Percentiles rank a stretch among this genome's conserved stretches.
Conservation (phyloP, 2,329 filamentous ascomycete genomes). For the Nemania sp. region DNA sequence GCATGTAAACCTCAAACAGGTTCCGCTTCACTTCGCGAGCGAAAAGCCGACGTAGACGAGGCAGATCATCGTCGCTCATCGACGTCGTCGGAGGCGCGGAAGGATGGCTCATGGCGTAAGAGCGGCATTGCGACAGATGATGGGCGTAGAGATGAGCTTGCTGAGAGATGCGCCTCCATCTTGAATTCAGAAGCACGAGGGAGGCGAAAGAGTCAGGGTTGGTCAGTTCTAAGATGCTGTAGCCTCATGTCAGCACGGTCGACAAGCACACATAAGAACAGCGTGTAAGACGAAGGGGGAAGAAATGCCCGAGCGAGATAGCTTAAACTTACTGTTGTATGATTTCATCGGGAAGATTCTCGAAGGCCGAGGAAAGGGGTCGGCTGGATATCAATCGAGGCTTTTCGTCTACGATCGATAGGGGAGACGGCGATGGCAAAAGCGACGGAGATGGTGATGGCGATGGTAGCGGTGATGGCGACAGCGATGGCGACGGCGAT, state of each 20-base stretch:
- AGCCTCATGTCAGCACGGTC: constrained; percentile 17
- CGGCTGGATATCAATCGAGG: constrained; percentile 8
- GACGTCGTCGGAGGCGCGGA: constrained; percentile 40
- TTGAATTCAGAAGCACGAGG: constrained; percentile 65
- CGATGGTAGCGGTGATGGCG: neutral
- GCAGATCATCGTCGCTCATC: constrained; percentile 55
- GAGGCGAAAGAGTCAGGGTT: constrained; percentile 69
- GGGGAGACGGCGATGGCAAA: neutral
- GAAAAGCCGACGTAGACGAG: constrained; percentile 66
- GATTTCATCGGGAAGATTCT: constrained; percentile 67
- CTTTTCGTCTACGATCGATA: constrained; percentile 27
- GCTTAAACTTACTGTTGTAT: constrained; percentile 62
- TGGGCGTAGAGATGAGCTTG: constrained; percentile 64
- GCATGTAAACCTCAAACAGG: constrained; percentile 74
- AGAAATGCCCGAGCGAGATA: neutral
- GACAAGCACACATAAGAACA: neutral
- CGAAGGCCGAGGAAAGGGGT: constrained; percentile 48
- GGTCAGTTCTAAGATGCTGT: constrained; percentile 62
- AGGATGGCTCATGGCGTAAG: constrained; percentile 56
- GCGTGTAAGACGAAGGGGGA: too few relatives aligned
- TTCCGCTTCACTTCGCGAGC: constrained; percentile 73
- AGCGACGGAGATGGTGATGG: neutral
- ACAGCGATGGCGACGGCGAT: neutral
- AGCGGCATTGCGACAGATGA: constrained; percentile 64
- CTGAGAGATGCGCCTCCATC: constrained; percentile 67